phyloP scores from a whole-genome alignment of 192 early-diverging fungal species.

The Dissophora globulifera region DNA sequence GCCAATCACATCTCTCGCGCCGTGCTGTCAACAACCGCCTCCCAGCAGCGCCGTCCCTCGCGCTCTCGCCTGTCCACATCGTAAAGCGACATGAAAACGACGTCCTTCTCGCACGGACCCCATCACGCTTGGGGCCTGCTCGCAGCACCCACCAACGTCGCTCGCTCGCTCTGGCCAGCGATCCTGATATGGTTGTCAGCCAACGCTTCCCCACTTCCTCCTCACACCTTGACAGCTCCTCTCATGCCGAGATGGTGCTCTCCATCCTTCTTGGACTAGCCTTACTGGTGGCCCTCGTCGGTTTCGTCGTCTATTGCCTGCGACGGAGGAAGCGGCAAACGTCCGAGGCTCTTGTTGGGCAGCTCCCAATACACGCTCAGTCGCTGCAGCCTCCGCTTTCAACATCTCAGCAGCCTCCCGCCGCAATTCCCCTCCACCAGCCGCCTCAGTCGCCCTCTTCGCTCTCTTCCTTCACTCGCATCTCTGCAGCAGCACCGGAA shows the following conservation, averaged over 20 bases:
- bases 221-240: not conserved
- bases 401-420: not conserved
- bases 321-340: not conserved
- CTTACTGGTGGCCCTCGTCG: not conserved
- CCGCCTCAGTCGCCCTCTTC: not conserved
- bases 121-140: no score
- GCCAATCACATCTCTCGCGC: no score
- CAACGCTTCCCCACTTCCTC: not conserved
- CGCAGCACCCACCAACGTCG: no score
- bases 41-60: no score
- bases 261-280: slow-evolving; percentile 1
- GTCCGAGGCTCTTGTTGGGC: not conserved
- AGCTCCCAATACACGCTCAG: slow-evolving; percentile 7
- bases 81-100: no score
- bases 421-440: slow-evolving; percentile 2
- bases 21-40: no score
- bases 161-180: not conserved
- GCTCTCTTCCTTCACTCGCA: slow-evolving; percentile 36
- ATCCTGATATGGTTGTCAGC: not conserved
- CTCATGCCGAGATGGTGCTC: slow-evolving; percentile 2
- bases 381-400: not conserved
- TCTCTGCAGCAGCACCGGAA: slow-evolving; percentile 17
- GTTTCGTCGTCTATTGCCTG: not conserved
- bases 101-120: no score
- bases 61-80: no score